Evolutionary conservation across 2,329 filamentous ascomycete genomes (phyloP).

Genomic region (Alternaria longipes): DNA sequence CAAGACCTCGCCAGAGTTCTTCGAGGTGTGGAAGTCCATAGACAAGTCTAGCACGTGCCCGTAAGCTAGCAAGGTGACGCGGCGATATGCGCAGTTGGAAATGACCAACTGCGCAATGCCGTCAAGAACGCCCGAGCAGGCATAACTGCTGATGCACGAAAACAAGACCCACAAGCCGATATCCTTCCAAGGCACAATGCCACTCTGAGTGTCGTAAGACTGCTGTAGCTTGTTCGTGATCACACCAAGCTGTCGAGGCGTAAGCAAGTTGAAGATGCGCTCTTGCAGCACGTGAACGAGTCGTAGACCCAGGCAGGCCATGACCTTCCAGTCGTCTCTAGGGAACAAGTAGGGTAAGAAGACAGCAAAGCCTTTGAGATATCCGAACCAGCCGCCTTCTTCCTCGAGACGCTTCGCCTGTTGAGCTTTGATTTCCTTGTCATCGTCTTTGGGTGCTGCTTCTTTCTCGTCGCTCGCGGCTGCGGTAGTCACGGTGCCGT

Average conservation of each 20-base stretch:
- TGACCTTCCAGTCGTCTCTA: conserved; percentile 69
- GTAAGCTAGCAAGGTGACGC: conserved; percentile 69
- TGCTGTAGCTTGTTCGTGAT: conserved; percentile 74
- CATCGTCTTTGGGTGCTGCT: conserved; percentile 60
- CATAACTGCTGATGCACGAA: conserved; percentile 60
- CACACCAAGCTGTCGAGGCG: conserved; percentile 82
- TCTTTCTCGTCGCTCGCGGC: conserved; percentile 43
- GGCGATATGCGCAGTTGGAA: conserved; percentile 65
- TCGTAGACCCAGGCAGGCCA: conserved; percentile 73
- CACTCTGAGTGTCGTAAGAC: conserved; percentile 49
- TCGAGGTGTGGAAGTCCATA: conserved; percentile 74
- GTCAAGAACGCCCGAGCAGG: conserved; percentile 62
- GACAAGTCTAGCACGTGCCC: conserved; percentile 74
- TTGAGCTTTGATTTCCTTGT: conserved; percentile 64
- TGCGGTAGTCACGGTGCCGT: conserved; percentile 46
- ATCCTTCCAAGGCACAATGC: conserved; percentile 61
- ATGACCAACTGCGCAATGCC: conserved; percentile 64
- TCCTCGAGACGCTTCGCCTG: conserved; percentile 72
- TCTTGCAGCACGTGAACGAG: conserved; percentile 72
- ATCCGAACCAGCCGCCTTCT: conserved; percentile 79
- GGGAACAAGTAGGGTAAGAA: conserved; percentile 86
- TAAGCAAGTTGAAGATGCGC: conserved; percentile 77
- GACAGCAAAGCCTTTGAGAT: conserved; percentile 76
- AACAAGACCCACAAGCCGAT: conserved; percentile 61
- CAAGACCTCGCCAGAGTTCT: conserved; percentile 71